A percentile compares a stretch with the other conserved stretches of the same genome.
Evolutionary conservation across 23 red algal genomes (phyloP).

Genomic region (Agarophyton chilense): DNA sequence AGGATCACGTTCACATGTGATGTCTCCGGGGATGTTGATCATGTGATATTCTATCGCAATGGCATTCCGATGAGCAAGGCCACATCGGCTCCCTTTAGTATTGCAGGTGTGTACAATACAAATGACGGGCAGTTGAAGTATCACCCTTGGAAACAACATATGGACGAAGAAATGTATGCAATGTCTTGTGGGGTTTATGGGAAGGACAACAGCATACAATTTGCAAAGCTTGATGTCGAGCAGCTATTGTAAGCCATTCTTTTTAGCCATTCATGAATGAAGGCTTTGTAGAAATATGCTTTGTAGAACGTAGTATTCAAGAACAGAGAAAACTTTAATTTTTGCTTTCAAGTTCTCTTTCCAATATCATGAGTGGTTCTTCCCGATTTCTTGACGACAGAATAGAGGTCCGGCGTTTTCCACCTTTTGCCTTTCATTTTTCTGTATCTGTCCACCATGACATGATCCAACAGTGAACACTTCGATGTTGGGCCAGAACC

Average conservation of each 20-base stretch:
- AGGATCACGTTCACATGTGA: constrained; percentile 39
- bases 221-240: constrained; percentile 6
- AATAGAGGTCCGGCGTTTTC: too few species aligned
- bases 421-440: too few species aligned
- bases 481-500: too few species aligned
- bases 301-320: too few species aligned
- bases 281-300: too few species aligned
- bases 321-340: too few species aligned
- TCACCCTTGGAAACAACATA: background rate
- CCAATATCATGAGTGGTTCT: too few species aligned
- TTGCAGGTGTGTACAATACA: background rate
- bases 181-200: constrained; percentile 19
- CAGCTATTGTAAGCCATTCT: background rate
- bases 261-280: too few species aligned
- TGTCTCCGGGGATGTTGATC: constrained; percentile 6
- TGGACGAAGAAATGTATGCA: background rate
- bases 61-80: background rate
- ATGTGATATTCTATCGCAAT: constrained; percentile 21
- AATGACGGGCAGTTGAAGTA: background rate
- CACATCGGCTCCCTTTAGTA: background rate
- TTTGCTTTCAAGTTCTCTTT: too few species aligned
- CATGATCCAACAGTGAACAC: too few species aligned
- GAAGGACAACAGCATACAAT: background rate
- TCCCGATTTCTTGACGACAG: too few species aligned
- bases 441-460: too few species aligned